Base-by-base conservation (phyloP, 2,329 filamentous ascomycete genomes). In the Zymoseptoria brevis region DNA sequence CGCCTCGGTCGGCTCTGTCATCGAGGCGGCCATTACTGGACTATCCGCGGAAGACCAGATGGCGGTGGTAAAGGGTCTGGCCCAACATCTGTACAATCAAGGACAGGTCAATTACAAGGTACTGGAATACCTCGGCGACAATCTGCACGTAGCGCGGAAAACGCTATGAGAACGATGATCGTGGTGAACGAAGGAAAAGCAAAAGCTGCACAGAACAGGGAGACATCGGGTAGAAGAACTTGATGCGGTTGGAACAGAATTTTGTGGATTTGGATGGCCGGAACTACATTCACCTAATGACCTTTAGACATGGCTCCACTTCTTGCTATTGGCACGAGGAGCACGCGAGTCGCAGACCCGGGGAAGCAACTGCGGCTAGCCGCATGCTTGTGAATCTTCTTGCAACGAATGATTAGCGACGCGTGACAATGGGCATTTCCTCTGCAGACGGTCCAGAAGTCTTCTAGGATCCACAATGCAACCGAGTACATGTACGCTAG, bases 11-110 rank as follows among this genome's bases (percentile, higher is more conserved):
- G 94, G 93, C 19, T 85, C 85, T 57, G 88, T 99, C 41, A 88
- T 99, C 67, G 93, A 99, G 78, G 84, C 86, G 11, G 93, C 90
- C 55, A 96, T 99, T 66, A 95, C 87, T 5, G 92, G 92, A n/a
- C 77, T 99, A 67, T 87, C 85, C 0, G 78, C 86, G 1, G 91
- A 96, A 49, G 90, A 99, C 75, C 93, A 99, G 76, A 80, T 96
- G 62, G 93, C 96, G 75, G 81, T 87, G 19, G 81, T 87, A 19
- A 81, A 79, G 66, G 83, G 83, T 1, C 66, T 87, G 60, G 77
- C 80, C 65, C 87, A 85, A 72, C 83, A 87, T 70, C 71, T 87
- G 52, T 84, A 84, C 62, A 86, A 85, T 70, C 83, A 86, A 67
- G 84, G 83, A 3, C 74, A 79, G 16, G 76, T 86, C 57, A 77